phyloP scores from a whole-genome alignment of 2,329 filamentous ascomycete genomes.

The Sclerotinia sclerotiorum region DNA sequence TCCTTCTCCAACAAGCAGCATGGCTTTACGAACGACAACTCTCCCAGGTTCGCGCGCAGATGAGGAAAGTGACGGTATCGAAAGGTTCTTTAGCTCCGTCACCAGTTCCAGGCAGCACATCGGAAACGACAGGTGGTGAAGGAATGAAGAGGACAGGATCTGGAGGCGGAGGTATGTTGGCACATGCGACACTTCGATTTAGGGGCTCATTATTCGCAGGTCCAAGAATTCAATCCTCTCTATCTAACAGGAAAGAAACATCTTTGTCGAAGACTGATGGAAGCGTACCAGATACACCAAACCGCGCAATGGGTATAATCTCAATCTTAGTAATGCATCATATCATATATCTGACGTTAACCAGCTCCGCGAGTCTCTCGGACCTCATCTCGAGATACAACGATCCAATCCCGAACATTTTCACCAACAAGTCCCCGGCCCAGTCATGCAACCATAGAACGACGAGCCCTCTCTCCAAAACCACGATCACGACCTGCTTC shows the following conservation, averaged over 20 bases:
- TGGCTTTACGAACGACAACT: constrained; percentile 92
- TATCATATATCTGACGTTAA: constrained; percentile 24
- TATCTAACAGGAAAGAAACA: constrained; percentile 38
- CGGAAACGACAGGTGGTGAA: constrained; percentile 44
- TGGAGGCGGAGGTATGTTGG: constrained; percentile 41
- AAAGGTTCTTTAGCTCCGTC: constrained; percentile 57
- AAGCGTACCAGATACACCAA: constrained; percentile 31
- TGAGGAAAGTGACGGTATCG: constrained; percentile 69
- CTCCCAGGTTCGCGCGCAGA: constrained; percentile 84
- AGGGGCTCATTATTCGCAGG: constrained; percentile 28
- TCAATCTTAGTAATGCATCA: neutral
- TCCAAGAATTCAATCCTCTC: constrained; percentile 35
- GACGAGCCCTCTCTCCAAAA: constrained; percentile 35
- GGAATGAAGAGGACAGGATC: constrained; percentile 55
- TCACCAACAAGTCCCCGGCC: constrained; percentile 35
- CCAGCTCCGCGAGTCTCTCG: constrained; percentile 39
- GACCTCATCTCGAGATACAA: constrained; percentile 39
- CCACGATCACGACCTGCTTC: constrained; percentile 29
- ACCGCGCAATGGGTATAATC: constrained; percentile 32
- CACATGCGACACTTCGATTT: constrained; percentile 25
- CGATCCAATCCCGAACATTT: constrained; percentile 35
- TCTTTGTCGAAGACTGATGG: constrained; percentile 33
- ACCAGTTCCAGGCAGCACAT: constrained; percentile 53
- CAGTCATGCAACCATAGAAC: constrained; percentile 32
- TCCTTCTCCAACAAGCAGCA: constrained; percentile 88